These are phyloP conservation scores for Pestalotiopsis sp. DNA, from an alignment of 2,329 filamentous ascomycete species.

Conservation along the genomic window DNA sequence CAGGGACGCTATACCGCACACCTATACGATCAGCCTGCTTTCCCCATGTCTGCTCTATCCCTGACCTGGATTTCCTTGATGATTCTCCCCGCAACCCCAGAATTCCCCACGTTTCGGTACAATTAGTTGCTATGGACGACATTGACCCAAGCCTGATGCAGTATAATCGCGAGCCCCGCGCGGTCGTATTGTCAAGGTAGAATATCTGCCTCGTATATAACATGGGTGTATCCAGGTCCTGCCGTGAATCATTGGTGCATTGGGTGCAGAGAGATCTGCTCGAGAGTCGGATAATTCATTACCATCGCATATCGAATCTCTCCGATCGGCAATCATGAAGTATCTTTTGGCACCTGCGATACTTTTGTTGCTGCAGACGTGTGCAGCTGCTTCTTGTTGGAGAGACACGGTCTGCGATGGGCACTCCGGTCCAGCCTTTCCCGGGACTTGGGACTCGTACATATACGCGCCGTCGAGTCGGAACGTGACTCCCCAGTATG, in stretches of 20 bases:
- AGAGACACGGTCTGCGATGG: constrained; percentile 12
- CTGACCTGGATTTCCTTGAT: not conserved
- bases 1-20: not conserved
- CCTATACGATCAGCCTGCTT: not conserved
- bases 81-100: not conserved
- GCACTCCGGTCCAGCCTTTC: constrained; percentile 8
- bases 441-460: constrained; percentile 9
- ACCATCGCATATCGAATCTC: not conserved
- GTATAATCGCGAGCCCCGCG: not conserved
- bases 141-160: not conserved
- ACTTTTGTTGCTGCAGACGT: not conserved
- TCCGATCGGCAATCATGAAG: not conserved
- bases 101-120: not conserved
- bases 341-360: not conserved
- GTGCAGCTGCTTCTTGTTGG: constrained; percentile 11
- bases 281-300: not conserved
- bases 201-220: not conserved
- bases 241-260: not conserved
- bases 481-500: not conserved
- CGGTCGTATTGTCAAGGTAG: not conserved
- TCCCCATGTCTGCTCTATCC: not conserved
- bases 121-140: not conserved
- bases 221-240: not conserved
- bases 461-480: constrained; percentile 7
- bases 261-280: not conserved